A percentile compares a stretch with the other conserved stretches of the same genome.
These are phyloP conservation scores for Pelargonium citronellum DNA, from an alignment of 441 rosid species.

Conservation along the genomic window DNA sequence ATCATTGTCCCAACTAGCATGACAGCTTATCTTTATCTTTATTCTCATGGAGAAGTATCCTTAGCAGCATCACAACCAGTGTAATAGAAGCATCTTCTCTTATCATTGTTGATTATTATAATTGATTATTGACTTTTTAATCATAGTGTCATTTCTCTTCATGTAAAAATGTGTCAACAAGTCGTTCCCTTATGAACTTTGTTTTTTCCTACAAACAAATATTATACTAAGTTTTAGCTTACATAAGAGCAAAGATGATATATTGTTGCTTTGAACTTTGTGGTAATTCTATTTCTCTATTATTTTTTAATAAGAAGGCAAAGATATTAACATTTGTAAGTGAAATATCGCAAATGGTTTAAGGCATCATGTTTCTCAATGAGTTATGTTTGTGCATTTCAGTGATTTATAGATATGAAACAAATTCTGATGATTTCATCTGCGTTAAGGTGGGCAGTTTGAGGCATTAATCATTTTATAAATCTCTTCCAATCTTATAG, in stretches of 20 bases:
- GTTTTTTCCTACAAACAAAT: background rate
- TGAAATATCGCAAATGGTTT: background rate
- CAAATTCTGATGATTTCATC: background rate
- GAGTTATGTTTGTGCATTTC: background rate
- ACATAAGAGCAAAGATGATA: background rate
- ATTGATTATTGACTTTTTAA: background rate
- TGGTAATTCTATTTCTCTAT: background rate
- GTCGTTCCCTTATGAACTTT: background rate
- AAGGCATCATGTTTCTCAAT: background rate
- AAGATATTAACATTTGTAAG: background rate
- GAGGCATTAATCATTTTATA: background rate
- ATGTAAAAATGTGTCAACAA: background rate
- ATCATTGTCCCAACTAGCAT: conserved; percentile 79
- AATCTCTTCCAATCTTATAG: background rate
- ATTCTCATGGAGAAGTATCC: conserved; percentile 91
- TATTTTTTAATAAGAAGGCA: background rate
- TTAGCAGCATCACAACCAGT: conserved; percentile 98
- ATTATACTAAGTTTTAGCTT: background rate
- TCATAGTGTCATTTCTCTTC: conserved; percentile 12
- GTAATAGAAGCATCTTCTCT: conserved; percentile 91
- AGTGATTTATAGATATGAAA: background rate
- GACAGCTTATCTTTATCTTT: conserved; percentile 87
- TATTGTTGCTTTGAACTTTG: conserved; percentile 1
- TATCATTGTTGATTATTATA: conserved; percentile 14
- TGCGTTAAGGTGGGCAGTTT: background rate